Base-by-base conservation (phyloP, 2,329 filamentous ascomycete species). In the Alternaria panax region DNA sequence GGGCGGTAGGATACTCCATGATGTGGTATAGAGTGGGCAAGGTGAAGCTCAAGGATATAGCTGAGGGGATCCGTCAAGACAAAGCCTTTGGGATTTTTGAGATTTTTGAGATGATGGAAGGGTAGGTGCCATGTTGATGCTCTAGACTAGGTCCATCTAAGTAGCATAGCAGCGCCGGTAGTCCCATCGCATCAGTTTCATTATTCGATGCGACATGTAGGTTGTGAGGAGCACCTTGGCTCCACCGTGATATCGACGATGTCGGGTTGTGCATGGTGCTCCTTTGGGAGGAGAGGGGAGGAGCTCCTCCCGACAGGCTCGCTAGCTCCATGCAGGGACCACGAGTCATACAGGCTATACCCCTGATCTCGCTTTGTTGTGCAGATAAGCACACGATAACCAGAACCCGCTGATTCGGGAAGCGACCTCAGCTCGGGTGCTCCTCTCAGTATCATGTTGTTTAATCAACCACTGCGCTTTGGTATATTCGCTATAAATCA, bases 1-100 rank as follows among this genome's bases (percentile, higher is more conserved):
- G 56, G 16, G 65, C 58, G 9, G 65, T 67, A 27, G 60, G 54
- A 34, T 60, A 65, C 24, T 12, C 14, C 32, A 34, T 34, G 32
- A 34, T 34, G 1, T 34, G 7, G 14, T 12, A 7, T 16, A 5
- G 14, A 14, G 1, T 34, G 12, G 32, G 32, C 32, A 34, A n/a
- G 16, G 14, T 34, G 14, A 6, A n/a, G 12, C 12, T 34, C 32
- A 34, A 34, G 0, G 14, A 16, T 34, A n/a, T n/a, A 34, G 32
- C 6, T 14, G 32, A 34, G 32, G 7, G 32, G 14, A 7, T 14
- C 4, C 14, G 32, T 14, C 14, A 14, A 34, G 32, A 34, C 4
- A n/a, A n/a, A n/a, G n/a, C n/a, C n/a, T n/a, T n/a, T n/a, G n/a
- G 14, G 32, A 14, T 11, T 16, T 12, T 34, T 34, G 32, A 34